Conservation (phyloP, 208 protist species). For the Acanthamoeba lenticulata region DNA sequence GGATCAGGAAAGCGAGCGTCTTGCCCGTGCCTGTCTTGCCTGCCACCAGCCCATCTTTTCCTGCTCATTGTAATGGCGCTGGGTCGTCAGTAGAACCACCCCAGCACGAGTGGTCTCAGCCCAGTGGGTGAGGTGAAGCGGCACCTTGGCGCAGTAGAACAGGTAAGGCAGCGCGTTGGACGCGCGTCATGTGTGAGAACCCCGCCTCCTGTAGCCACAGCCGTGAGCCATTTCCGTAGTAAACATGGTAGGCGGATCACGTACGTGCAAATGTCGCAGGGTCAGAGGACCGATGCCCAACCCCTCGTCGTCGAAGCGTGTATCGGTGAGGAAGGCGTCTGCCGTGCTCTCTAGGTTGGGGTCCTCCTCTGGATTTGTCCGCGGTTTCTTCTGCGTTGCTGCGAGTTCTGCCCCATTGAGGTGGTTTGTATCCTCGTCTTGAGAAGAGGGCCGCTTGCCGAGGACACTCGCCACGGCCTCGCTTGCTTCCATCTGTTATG, state of each 20-base stretch:
- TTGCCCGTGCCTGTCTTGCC: background rate
- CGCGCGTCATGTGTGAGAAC: background rate
- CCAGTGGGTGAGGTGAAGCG: background rate
- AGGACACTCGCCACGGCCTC: too few relatives aligned
- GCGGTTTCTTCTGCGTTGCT: too few relatives aligned
- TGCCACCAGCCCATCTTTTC: background rate
- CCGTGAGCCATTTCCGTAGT: background rate
- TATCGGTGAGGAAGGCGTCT: background rate
- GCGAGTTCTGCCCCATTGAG: too few relatives aligned
- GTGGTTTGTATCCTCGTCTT: too few relatives aligned
- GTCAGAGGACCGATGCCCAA: background rate
- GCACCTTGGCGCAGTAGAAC: background rate
- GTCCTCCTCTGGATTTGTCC: too few relatives aligned
- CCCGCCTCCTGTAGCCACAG: background rate
- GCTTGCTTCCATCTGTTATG: too few relatives aligned
- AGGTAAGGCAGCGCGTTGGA: background rate
- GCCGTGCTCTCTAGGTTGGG: too few relatives aligned
- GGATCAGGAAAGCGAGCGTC: conserved; percentile 17
- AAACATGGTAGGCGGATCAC: background rate
- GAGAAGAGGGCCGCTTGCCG: too few relatives aligned
- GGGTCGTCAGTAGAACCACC: background rate
- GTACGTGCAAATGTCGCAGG: background rate
- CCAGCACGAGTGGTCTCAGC: background rate
- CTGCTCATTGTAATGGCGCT: background rate
- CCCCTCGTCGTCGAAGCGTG: background rate